Base-by-base conservation (phyloP, 2,329 filamentous ascomycete genomes). In the Talaromyces sp. region DNA sequence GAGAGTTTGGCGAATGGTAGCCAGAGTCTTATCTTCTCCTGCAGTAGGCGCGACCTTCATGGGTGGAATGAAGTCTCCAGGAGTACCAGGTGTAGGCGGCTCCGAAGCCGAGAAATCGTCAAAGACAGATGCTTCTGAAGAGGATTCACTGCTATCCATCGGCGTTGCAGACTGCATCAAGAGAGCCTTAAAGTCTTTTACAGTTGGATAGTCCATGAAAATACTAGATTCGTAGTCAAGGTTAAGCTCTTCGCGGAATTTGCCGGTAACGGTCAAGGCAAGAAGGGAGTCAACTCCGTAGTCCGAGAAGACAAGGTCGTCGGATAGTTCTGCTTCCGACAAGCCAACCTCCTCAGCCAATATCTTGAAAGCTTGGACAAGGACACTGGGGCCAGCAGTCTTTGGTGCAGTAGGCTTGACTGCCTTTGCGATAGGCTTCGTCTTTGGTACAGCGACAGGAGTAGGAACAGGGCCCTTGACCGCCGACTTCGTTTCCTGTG, bases 171-270 rank as follows among this genome's bases (percentile, higher is more conserved):
- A 60, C 52, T 76, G 72, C 2, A 68, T 64, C 68, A 88, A 81
- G 72, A 85, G 82, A 67, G 81, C 82, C 78, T 87, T 67, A 16
- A 67, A 65, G 19, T 65, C 66, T 39, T 65, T 65, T 14, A 67
- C 63, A 39, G 62, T 67, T 9, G 66, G 62, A 22, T 54, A 33
- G 11, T 67, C 66, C 67, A 39, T 64, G 60, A 67, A 67, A 4
- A 65, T 43, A 16, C 50, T 65, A 39, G 66, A 67, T 24, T 65
- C 62, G 19, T 77, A 66, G 35, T 74, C 71, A 5, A 79, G 63
- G 3, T 69, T 71, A 19, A 79, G 69, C 59, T 67, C 63, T 58
- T 70, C 68, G 8, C 73, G 63, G 45, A 78, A 71, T 49, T 73
- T 74, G 16, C 70, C 69, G 1, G 70, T 63, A 19, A 79, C 71